A percentile compares a stretch with the other conserved stretches of the same genome.
These are phyloP conservation scores for Actinomortierella ambigua DNA, from an alignment of 371 early-diverging fungal species.

Conservation along the genomic window DNA sequence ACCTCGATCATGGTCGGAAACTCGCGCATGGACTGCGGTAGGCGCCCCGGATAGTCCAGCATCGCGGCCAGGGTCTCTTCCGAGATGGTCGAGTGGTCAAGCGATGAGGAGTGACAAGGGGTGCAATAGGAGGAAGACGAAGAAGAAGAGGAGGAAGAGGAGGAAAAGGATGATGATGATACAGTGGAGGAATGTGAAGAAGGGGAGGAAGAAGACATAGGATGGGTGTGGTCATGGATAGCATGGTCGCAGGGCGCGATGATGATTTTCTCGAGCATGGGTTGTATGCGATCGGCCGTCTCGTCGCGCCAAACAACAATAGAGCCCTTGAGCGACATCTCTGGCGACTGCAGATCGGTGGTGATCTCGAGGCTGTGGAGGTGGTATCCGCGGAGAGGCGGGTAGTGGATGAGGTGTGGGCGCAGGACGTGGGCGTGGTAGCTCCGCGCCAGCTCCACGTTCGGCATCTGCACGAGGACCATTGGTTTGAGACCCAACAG, in stretches of 20 bases:
- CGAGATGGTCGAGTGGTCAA: slow-evolving; percentile 11
- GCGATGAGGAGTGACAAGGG: not conserved
- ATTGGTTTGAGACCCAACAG: slow-evolving; percentile 65
- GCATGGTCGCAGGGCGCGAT: slow-evolving; percentile 20
- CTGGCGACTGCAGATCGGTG: slow-evolving; percentile 19
- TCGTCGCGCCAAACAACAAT: slow-evolving; percentile 27
- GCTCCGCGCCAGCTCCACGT: slow-evolving; percentile 21
- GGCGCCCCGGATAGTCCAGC: slow-evolving; percentile 65
- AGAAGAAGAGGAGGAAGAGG: not conserved
- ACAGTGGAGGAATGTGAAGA: not conserved
- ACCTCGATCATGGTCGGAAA: slow-evolving; percentile 57
- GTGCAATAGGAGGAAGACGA: not conserved
- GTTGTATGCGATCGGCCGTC: slow-evolving; percentile 12
- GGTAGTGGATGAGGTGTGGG: slow-evolving; percentile 48
- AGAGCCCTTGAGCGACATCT: slow-evolving; percentile 28
- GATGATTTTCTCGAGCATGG: not conserved
- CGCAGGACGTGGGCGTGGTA: slow-evolving; percentile 47
- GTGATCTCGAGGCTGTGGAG: slow-evolving; percentile 27
- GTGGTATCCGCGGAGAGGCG: slow-evolving; percentile 8
- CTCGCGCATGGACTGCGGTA: slow-evolving; percentile 53
- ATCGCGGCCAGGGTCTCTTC: slow-evolving; percentile 55
- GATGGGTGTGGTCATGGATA: slow-evolving; percentile 6
- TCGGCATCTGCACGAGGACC: slow-evolving; percentile 56
- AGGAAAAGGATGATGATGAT: slow-evolving; percentile 6
- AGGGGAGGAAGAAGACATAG: slow-evolving; percentile 18